Evolutionary conservation across 1,284 basidiomycete species (phyloP).

Genomic region (Mycena citricolor): DNA sequence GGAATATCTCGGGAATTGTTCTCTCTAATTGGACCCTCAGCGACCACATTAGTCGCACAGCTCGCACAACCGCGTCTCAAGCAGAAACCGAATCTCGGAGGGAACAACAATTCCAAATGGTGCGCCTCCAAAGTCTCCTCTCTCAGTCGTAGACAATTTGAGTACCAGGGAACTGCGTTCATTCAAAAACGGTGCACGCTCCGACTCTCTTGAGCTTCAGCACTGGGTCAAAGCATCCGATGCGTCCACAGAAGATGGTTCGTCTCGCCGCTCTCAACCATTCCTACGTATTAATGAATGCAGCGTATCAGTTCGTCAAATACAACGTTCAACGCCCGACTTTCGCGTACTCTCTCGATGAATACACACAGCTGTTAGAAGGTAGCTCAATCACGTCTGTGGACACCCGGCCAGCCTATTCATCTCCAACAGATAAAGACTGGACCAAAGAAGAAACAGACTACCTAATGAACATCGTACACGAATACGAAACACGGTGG

Average conservation of each 20-base stretch:
- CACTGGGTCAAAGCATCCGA: constrained; percentile 71
- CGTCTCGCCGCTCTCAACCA: constrained; percentile 2
- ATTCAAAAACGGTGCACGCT: constrained; percentile 68
- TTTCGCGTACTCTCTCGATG: constrained; percentile 87
- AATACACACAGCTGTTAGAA: constrained; percentile 82
- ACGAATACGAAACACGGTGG: constrained; percentile 88
- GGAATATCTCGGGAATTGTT: constrained; percentile 94
- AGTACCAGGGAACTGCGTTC: constrained; percentile 72
- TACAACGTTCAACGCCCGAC: constrained; percentile 74
- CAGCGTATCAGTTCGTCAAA: constrained; percentile 77
- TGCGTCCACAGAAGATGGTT: constrained; percentile 54
- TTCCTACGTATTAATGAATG: background rate
- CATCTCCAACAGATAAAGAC: constrained; percentile 56
- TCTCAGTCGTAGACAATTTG: background rate
- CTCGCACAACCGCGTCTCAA: constrained; percentile 83
- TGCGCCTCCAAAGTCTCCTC: constrained; percentile 26
- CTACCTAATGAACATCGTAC: constrained; percentile 83
- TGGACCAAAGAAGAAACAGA: constrained; percentile 97
- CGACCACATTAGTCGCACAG: constrained; percentile 77
- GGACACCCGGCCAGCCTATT: constrained; percentile 1
- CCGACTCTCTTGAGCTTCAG: constrained; percentile 56
- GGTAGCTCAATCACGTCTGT: constrained; percentile 43
- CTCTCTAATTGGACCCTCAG: constrained; percentile 90
- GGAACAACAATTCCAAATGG: constrained; percentile 67
- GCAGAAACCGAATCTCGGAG: constrained; percentile 74